These are phyloP conservation scores for Agrocybe praecox DNA, from an alignment of 768 basidiomycete species.

Conservation along the genomic window DNA sequence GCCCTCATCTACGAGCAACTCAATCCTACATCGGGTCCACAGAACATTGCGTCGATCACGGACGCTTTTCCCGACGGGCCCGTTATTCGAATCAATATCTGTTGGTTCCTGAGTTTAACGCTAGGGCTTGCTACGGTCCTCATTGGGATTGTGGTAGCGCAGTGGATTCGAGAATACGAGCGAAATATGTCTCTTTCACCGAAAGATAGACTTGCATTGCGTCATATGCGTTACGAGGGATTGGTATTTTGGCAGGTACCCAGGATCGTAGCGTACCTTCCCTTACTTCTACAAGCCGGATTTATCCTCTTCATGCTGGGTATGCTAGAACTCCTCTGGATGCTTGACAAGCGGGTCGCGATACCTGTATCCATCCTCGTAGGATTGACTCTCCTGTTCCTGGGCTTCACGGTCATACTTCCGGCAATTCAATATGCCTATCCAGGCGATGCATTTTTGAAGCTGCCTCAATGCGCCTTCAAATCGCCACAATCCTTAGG, in stretches of 20 bases:
- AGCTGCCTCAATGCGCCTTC: conserved; percentile 7
- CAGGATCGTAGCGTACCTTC: conserved; percentile 7
- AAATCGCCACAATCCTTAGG: conserved; percentile 13
- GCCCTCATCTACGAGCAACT: conserved; percentile 4
- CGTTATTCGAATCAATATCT: conserved; percentile 6
- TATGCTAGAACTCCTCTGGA: conserved; percentile 7
- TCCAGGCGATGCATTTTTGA: not conserved
- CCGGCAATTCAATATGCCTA: conserved; percentile 6
- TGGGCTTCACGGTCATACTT: not conserved
- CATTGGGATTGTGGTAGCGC: conserved; percentile 9
- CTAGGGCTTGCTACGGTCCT: conserved; percentile 8
- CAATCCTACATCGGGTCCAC: not conserved
- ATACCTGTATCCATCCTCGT: conserved; percentile 5
- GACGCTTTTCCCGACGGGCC: not conserved
- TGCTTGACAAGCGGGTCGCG: conserved; percentile 3
- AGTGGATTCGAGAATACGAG: conserved; percentile 15
- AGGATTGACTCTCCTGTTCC: conserved; percentile 1
- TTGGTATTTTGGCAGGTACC: conserved; percentile 9
- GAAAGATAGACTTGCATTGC: conserved; percentile 6
- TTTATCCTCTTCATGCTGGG: conserved; percentile 6
- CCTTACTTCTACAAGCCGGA: conserved; percentile 5
- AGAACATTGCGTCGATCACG: not conserved
- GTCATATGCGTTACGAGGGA: conserved; percentile 13
- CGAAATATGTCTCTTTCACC: conserved; percentile 2
- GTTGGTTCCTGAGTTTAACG: conserved; percentile 12